Evolutionary conservation across 169 alveolate genomes (phyloP), one percentile per base, ranked within the genome.

Genomic region (Theileria parva): DNA sequence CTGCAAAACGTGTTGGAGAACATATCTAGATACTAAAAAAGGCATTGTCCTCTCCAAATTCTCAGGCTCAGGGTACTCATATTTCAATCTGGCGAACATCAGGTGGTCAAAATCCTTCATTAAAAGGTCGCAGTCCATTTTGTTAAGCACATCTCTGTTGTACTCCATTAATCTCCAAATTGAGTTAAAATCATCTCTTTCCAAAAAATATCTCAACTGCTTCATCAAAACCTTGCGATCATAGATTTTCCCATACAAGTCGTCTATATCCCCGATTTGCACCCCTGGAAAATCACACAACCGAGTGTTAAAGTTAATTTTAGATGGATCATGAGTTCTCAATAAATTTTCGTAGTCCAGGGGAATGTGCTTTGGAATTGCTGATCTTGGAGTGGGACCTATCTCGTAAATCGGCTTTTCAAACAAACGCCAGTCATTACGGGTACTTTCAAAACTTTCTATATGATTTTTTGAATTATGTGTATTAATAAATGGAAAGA

Each of bases 231-330:
- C 88, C 9, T 69, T 21, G 51, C 92, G 79, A 69, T 91, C 93
- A 57, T 80, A 88, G 27, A 91, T 91, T 27, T 81, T 32, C 0
- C 95, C 95, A 66, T 91, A 91, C 39, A 91, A 59, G 77, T 91
- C 79, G 68, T 88, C 94, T 5, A 91, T 78, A 2, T 74, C 71
- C 23, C 61, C 39, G 39, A 86, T 86, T 75, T 91, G 81, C 17
- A 91, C 85, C 25, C 91, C 95, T 23, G 79, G 85, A 68, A 78
- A 70, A 48, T 76, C 87, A 21, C 91, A 76, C 27, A 91, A 72
- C 28, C 92, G 66, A n/a, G 95, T 91, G 61, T 91, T 91, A 79
- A 87, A 91, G 85, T 91, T 91, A 55, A 91, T 88, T 23, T 74
- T 79, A 7, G 85, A 84, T 0, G 92, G 93, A 30, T 86, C 78